Base-by-base conservation (phyloP, 2,329 filamentous ascomycete species). In the Neonectria hederae region DNA sequence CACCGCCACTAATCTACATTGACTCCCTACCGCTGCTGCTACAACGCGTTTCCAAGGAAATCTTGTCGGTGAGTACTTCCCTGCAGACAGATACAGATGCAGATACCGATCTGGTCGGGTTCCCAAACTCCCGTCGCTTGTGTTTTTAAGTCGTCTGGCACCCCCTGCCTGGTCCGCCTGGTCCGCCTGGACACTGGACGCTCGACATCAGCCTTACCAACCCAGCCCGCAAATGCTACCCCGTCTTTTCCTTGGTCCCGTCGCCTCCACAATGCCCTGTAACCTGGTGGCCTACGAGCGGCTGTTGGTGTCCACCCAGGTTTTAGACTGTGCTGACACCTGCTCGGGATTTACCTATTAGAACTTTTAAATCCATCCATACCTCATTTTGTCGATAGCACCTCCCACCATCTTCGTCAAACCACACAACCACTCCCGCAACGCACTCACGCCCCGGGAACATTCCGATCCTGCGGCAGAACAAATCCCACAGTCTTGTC, bases 171-270 rank as follows among this genome's bases (percentile, higher is more conserved):
- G 52, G 59, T 62, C 54, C 30, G 52, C 59, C 54, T 54, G 52
- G 59, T 62, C 54, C 30, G 52, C 30, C 54, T 28, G 51, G 46
- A 35, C 38, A 48, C 49, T 48, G 24, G 40, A 54, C 40, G 21
- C 54, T 61, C 57, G 24, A 35, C 54, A 49, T 65, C 66, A 68
- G 66, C 68, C 68, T 69, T 68, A 69, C 64, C 66, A 60, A 63
- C 58, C 55, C 53, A 56, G 45, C 55, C 45, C 45, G 28, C 35
- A 48, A 62, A 54, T 54, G 24, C 59, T 66, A 54, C 62, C 63
- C 67, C 67, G 56, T 61, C 56, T 63, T 67, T 60, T 55, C 58
- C 49, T 61, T 32, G 38, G n/a, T 6, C 57, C 54, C 57, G 35
- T 38, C 61, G 40, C 60, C 68, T 69, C 67, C 67, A 55, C 67